A percentile compares a stretch with the other conserved stretches of the same genome.
These are phyloP conservation scores for Saturnispora besseyi DNA, from an alignment of 805 yeast genomes.

Conservation along the genomic window DNA sequence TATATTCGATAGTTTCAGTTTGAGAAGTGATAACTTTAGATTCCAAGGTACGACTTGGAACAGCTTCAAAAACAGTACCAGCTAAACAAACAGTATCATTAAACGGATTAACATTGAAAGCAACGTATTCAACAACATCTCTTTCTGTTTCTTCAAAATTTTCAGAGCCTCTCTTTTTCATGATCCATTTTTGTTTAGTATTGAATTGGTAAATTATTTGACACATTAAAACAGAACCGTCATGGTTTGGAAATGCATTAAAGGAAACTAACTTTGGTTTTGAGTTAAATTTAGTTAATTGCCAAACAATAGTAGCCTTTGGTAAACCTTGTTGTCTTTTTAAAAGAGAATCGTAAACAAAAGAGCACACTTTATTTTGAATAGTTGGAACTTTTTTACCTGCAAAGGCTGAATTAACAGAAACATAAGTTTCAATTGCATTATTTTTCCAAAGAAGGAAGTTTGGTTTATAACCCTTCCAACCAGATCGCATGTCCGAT, in stretches of 20 bases:
- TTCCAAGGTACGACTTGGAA: constrained; percentile 30
- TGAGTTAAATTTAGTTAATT: constrained; percentile 55
- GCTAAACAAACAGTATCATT: constrained; percentile 49
- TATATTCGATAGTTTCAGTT: constrained; percentile 23
- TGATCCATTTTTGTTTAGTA: constrained; percentile 50
- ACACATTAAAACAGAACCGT: constrained; percentile 28
- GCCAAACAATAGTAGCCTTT: constrained; percentile 60
- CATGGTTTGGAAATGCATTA: constrained; percentile 41
- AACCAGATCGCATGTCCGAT: constrained; percentile 24
- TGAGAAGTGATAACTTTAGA: constrained; percentile 24
- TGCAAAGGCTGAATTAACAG: constrained; percentile 79
- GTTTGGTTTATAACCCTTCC: constrained; percentile 43
- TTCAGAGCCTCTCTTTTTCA: constrained; percentile 35
- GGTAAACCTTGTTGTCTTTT: constrained; percentile 51
- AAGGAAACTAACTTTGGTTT: constrained; percentile 68
- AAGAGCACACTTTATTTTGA: constrained; percentile 41
- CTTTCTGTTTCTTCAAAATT: constrained; percentile 39
- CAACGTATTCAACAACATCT: constrained; percentile 52
- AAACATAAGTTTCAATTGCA: constrained; percentile 69
- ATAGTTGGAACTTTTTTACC: constrained; percentile 39
- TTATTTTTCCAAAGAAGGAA: constrained; percentile 76
- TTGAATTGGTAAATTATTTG: constrained; percentile 57
- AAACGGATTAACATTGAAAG: constrained; percentile 53
- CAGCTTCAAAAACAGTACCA: constrained; percentile 59
- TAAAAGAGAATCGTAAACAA: constrained; percentile 52